A percentile compares a stretch with the other conserved stretches of the same genome.
phyloP scores from a whole-genome alignment of 192 early-diverging fungal genomes.

The Kappamyces sp. region DNA sequence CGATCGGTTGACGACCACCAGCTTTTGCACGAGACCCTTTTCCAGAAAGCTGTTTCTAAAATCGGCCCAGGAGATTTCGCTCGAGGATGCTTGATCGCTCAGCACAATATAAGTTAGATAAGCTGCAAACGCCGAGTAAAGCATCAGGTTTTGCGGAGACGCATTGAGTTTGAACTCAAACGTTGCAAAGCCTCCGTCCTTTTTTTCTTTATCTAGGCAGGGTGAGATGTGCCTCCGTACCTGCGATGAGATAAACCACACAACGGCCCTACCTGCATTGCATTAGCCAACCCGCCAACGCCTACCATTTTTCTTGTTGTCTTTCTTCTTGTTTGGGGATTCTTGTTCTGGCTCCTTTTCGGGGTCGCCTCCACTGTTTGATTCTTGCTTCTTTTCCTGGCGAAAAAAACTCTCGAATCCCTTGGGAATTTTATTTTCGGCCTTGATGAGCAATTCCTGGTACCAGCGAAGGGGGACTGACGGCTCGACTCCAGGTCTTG shows the following conservation, averaged over 20 bases:
- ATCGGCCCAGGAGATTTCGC: conserved; percentile 88
- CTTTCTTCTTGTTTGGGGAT: background rate
- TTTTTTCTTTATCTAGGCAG: no score
- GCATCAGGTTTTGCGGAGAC: conserved; percentile 27
- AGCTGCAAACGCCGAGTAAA: conserved; percentile 25
- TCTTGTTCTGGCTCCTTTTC: background rate
- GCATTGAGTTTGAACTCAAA: conserved; percentile 24
- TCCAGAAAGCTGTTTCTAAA: conserved; percentile 84
- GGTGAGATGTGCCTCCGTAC: no score
- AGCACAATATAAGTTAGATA: conserved; percentile 31
- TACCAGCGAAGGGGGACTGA: no score
- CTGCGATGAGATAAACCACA: no score
- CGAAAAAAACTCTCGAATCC: conserved; percentile 67
- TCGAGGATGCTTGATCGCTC: conserved; percentile 5
- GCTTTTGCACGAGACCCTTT: conserved; percentile 82
- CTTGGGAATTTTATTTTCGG: conserved; percentile 39
- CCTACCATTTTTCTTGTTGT: background rate
- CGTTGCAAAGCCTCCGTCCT: no score
- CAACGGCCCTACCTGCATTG: no score
- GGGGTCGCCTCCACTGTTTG: background rate
- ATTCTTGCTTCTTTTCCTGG: background rate
- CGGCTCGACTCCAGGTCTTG: no score
- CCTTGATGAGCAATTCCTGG: no score
- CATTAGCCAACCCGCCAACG: no score
- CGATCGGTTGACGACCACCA: conserved; percentile 84